Evolutionary conservation across 2,329 filamentous ascomycete genomes (phyloP), one percentile per base, ranked within the genome.

Genomic region (Bipolaris zeicola): DNA sequence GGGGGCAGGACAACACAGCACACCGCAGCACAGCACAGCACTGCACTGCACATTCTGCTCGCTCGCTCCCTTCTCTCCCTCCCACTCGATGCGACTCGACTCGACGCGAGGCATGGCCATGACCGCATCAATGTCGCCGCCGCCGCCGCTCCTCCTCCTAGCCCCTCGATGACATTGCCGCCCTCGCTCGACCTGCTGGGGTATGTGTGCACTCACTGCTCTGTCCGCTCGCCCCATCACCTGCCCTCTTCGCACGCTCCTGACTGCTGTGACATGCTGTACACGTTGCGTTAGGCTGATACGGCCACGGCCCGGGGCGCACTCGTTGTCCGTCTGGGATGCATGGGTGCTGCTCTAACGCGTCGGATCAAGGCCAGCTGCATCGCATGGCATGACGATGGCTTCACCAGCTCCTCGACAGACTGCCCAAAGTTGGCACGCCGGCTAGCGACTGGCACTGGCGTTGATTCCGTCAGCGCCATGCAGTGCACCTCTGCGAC

Each of bases 281-380:
- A 58, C 63, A 68, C 59, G 58, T 67, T 67, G 70, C 70, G 65
- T 62, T 62, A 62, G 59, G 52, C 52, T 50, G 52, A 71, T 69
- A 73, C 71, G 70, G 72, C 66, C 70, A 71, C 71, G 67, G 64
- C 67, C 70, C 67, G 64, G 68, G 71, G 65, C 67, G 63, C 54
- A 56, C 53, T 61, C 62, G 60, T 62, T 62, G 57, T 55, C 50
- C 55, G 60, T 58, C 65, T 66, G 65, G 55, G 55, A 54, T 54
- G 55, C 50, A 57, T 56, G 50, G 55, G 55, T 57, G 53, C 45
- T 51, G 55, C 55, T 58, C 64, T 68, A 63, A 66, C 59, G 59
- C 58, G 58, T 64, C 62, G 64, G 64, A 63, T 64, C 55, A 59
- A 61, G 57, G 37, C 60, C 56, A 57, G 61, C 57, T 61, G 62